These are phyloP conservation scores for Pneumocystis murina DNA, from an alignment of 1,139 yeast genomes.

Conservation along the genomic window DNA sequence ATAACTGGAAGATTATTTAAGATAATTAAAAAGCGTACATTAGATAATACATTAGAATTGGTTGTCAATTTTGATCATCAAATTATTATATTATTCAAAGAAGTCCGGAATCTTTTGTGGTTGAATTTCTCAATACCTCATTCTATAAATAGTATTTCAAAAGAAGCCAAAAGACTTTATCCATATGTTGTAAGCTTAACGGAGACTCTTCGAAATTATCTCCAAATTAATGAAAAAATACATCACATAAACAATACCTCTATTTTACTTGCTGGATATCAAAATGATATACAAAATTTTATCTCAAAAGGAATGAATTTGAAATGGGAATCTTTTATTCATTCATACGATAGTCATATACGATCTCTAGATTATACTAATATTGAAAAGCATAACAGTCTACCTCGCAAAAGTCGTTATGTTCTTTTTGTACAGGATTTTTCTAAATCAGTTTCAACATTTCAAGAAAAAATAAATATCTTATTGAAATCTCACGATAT, in stretches of 20 bases:
- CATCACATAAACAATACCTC: slow-evolving; percentile 29
- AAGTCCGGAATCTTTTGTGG: slow-evolving; percentile 37
- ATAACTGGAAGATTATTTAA: slow-evolving; percentile 30
- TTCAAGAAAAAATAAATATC: slow-evolving; percentile 26
- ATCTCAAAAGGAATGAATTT: slow-evolving; percentile 16
- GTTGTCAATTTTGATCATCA: slow-evolving; percentile 38
- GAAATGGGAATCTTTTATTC: slow-evolving; percentile 38
- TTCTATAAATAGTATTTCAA: slow-evolving; percentile 30
- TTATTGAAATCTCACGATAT: slow-evolving; percentile 17
- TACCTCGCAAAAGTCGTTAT: slow-evolving; percentile 29
- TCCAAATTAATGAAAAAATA: slow-evolving; percentile 17
- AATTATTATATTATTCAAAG: slow-evolving; percentile 34
- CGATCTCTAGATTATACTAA: slow-evolving; percentile 2
- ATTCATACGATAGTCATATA: slow-evolving; percentile 16
- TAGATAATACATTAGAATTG: slow-evolving; percentile 16
- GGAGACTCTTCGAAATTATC: slow-evolving; percentile 34
- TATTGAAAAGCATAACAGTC: slow-evolving; percentile 17
- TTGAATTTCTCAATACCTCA: slow-evolving; percentile 51
- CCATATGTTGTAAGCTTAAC: slow-evolving; percentile 44
- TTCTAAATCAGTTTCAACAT: slow-evolving; percentile 27
- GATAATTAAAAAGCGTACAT: slow-evolving; percentile 18
- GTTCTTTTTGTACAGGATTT: slow-evolving; percentile 29
- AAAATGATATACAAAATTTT: slow-evolving; percentile 24
- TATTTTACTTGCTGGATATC: slow-evolving; percentile 31
- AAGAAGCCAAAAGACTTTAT: slow-evolving; percentile 35